Percentiles rank a stretch among this genome's conserved stretches.
These are phyloP conservation scores for Lactifluus hygrophoroides DNA, from an alignment of 768 basidiomycete species.

Conservation along the genomic window DNA sequence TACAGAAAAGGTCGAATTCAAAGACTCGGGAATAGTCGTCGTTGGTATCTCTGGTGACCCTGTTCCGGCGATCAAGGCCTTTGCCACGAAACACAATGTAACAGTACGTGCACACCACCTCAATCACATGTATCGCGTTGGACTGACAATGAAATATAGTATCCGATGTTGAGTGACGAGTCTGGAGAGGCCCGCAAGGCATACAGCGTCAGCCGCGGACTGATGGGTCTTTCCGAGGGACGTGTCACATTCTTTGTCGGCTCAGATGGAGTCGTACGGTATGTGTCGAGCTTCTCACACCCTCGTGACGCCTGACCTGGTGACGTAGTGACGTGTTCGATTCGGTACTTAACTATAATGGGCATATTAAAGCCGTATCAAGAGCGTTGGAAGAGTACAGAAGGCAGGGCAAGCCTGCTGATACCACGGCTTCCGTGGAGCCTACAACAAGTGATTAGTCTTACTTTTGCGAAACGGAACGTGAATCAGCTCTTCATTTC, in stretches of 20 bases:
- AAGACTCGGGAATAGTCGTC: conserved; percentile 52
- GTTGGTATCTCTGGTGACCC: conserved; percentile 70
- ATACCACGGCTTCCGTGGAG: not conserved
- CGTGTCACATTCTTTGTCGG: conserved; percentile 76
- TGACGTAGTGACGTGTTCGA: conserved; percentile 47
- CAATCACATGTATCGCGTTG: not conserved
- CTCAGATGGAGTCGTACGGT: conserved; percentile 58
- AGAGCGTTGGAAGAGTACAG: conserved; percentile 46
- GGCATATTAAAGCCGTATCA: conserved; percentile 56
- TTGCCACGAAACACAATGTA: conserved; percentile 62
- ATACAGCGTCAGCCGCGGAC: conserved; percentile 56
- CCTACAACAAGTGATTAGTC: not conserved
- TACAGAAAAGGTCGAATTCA: conserved; percentile 57
- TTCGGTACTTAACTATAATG: conserved; percentile 44
- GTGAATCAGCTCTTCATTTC: not conserved
- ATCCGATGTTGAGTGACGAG: conserved; percentile 69
- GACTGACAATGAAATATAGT: conserved; percentile 33
- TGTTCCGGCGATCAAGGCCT: conserved; percentile 62
- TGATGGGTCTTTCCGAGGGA: conserved; percentile 56
- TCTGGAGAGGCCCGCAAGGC: conserved; percentile 52
- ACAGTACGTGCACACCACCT: conserved; percentile 35
- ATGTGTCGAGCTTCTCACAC: conserved; percentile 18
- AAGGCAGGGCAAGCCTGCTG: conserved; percentile 22
- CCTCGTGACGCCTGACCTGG: not conserved
- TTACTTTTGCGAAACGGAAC: too few relatives aligned